Evolutionary conservation across 495 filamentous ascomycete genomes (phyloP).

Genomic region (Neurospora sp.): DNA sequence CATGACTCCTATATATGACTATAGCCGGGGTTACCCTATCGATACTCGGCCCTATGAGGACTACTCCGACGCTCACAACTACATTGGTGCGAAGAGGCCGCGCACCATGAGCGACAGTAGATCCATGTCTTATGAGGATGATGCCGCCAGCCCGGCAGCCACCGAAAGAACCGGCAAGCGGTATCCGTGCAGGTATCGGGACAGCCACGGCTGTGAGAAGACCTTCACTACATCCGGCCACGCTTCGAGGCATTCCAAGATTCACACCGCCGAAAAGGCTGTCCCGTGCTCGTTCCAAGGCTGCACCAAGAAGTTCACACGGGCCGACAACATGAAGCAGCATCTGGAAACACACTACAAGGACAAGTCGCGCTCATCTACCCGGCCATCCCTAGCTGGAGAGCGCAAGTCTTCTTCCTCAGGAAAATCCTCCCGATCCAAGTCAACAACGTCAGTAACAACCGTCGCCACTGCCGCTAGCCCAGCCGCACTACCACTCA

Average conservation of each 20-base stretch:
- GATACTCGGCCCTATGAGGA: constrained; percentile 24
- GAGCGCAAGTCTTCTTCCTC: constrained; percentile 27
- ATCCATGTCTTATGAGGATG: constrained; percentile 27
- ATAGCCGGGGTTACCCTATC: constrained; percentile 21
- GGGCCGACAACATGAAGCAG: constrained; percentile 98
- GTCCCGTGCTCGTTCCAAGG: constrained; percentile 67
- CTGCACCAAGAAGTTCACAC: constrained; percentile 89
- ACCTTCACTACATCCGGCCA: constrained; percentile 95
- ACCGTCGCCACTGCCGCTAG: not conserved
- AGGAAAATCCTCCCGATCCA: constrained; percentile 20
- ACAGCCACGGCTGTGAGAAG: constrained; percentile 60
- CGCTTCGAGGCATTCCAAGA: constrained; percentile 91
- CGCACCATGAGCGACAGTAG: constrained; percentile 18
- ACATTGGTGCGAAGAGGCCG: constrained; percentile 23
- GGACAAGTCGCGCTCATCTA: constrained; percentile 32
- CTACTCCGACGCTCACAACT: constrained; percentile 22
- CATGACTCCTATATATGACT: constrained; percentile 32
- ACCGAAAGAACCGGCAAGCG: constrained; percentile 43
- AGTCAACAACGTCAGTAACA: constrained; percentile 3
- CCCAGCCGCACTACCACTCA: constrained; percentile 1
- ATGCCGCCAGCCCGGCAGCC: constrained; percentile 28
- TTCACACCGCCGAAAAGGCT: constrained; percentile 92
- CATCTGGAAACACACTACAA: constrained; percentile 82
- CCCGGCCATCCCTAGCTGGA: constrained; percentile 11
- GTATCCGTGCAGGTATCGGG: constrained; percentile 55